These are phyloP conservation scores for Balamuthia mandrillaris DNA, from an alignment of 208 protist genomes.

Conservation along the genomic window DNA sequence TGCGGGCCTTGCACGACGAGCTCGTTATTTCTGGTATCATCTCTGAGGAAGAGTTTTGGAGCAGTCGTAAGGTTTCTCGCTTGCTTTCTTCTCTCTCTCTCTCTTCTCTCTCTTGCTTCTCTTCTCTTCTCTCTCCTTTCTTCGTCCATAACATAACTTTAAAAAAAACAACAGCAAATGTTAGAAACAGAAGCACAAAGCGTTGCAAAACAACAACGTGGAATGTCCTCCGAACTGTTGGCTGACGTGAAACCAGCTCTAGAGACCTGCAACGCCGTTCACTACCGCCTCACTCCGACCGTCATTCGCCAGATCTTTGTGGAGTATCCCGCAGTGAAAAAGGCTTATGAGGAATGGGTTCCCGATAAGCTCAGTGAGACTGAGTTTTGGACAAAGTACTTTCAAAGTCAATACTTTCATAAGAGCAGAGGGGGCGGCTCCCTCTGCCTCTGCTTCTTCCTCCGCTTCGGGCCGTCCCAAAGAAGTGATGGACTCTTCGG, in stretches of 20 bases:
- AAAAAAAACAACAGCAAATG: background rate
- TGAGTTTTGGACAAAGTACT: too few species aligned
- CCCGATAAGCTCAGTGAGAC: background rate
- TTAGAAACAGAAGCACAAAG: background rate
- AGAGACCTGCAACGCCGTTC: background rate
- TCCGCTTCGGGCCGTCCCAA: too few species aligned
- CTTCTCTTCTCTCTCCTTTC: background rate
- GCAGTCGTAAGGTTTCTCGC: background rate
- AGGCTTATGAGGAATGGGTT: slow-evolving; percentile 6
- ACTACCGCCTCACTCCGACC: background rate
- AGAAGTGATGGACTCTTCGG: too few species aligned
- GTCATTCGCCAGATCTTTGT: background rate
- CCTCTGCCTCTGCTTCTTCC: too few species aligned
- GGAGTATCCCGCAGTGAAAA: background rate
- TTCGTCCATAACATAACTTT: background rate
- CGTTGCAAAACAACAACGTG: background rate
- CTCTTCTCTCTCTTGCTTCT: background rate
- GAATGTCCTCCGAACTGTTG: background rate
- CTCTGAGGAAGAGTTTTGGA: background rate
- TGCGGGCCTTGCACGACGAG: background rate
- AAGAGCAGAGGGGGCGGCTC: too few species aligned
- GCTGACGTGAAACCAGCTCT: background rate
- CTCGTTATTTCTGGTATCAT: background rate
- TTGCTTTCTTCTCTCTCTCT: too few species aligned
- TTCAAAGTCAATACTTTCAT: too few species aligned